Evolutionary conservation across 2,329 filamentous ascomycete genomes (phyloP).

Genomic region (Aspergillus costaricaensis): DNA sequence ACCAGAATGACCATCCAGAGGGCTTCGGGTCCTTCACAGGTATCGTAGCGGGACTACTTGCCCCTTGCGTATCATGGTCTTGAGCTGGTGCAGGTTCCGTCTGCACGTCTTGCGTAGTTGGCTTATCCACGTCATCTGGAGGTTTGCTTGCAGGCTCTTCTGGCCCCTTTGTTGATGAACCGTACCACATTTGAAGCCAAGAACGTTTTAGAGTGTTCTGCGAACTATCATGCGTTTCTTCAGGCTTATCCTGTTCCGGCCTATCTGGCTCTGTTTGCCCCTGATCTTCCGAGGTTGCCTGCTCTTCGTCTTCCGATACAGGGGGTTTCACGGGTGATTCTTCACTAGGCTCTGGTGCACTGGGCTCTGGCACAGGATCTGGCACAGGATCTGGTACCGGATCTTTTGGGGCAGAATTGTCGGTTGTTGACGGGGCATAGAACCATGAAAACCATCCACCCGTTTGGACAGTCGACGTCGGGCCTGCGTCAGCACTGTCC

Average conservation of each 20-base stretch:
- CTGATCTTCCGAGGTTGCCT: constrained; percentile 7
- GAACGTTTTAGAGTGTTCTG: constrained; percentile 40
- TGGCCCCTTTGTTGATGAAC: constrained; percentile 28
- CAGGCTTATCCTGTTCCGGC: constrained; percentile 16
- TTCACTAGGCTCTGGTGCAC: constrained; percentile 13
- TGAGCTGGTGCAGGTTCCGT: constrained; percentile 14
- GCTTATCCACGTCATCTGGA: constrained; percentile 16
- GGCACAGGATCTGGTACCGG: constrained; percentile 8
- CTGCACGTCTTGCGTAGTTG: constrained; percentile 15
- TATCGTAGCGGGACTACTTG: constrained; percentile 26
- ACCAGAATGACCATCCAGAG: constrained; percentile 47
- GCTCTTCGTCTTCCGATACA: constrained; percentile 17
- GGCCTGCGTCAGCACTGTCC: constrained; percentile 8
- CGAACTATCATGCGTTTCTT: constrained; percentile 8
- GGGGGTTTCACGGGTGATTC: constrained; percentile 13
- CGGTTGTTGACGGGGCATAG: constrained; percentile 27
- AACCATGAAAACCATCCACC: constrained; percentile 44
- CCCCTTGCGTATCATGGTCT: constrained; percentile 21
- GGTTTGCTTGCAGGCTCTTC: constrained; percentile 26
- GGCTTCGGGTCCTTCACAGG: constrained; percentile 27
- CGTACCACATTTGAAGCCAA: constrained; percentile 50
- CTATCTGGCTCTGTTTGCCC: constrained; percentile 15
- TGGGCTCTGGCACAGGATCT: too few relatives aligned
- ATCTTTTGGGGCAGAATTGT: constrained; percentile 12
- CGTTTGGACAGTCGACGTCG: constrained; percentile 23